Evolutionary conservation across 352 stramenopile genomes (phyloP).

Genomic region (Phytophthora macrochlamydospora): DNA sequence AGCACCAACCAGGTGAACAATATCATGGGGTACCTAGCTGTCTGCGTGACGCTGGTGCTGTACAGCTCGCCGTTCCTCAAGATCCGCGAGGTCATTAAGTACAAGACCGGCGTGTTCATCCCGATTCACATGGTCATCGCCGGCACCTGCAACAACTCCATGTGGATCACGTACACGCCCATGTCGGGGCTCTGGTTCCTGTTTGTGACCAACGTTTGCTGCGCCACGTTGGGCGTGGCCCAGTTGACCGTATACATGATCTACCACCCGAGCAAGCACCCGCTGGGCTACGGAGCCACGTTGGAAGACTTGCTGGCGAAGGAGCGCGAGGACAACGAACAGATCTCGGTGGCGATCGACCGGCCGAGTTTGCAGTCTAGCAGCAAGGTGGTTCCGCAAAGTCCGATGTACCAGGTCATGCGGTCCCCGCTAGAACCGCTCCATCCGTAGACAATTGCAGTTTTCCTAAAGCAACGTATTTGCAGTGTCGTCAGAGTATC

Average conservation of each 20-base stretch:
- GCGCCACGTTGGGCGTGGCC: slow-evolving; percentile 30
- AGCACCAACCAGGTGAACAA: slow-evolving; percentile 33
- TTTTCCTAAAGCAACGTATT: slow-evolving; percentile 1
- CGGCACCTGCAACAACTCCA: slow-evolving; percentile 57
- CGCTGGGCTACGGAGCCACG: slow-evolving; percentile 25
- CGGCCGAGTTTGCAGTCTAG: slow-evolving; percentile 15
- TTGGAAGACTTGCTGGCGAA: slow-evolving; percentile 31
- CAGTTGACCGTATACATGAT: slow-evolving; percentile 55
- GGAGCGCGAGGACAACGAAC: slow-evolving; percentile 22
- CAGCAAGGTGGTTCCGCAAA: slow-evolving; percentile 19
- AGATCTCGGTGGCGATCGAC: slow-evolving; percentile 27
- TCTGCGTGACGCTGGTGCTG: slow-evolving; percentile 52
- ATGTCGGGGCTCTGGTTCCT: slow-evolving; percentile 55
- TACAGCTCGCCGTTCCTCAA: slow-evolving; percentile 68
- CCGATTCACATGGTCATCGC: slow-evolving; percentile 60
- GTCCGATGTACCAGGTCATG: slow-evolving; percentile 31
- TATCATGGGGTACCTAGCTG: slow-evolving; percentile 42
- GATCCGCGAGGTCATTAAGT: slow-evolving; percentile 48
- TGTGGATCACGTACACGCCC: slow-evolving; percentile 57
- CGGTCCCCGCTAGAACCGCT: slow-evolving; percentile 31
- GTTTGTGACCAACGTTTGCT: slow-evolving; percentile 57
- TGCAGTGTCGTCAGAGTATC: neutral
- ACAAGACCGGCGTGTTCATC: slow-evolving; percentile 55
- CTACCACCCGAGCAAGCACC: slow-evolving; percentile 54
- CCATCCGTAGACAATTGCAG: slow-evolving; percentile 12